Evolutionary conservation across 2,329 filamentous ascomycete species (phyloP).

Genomic region (Fusarium equiseti): DNA sequence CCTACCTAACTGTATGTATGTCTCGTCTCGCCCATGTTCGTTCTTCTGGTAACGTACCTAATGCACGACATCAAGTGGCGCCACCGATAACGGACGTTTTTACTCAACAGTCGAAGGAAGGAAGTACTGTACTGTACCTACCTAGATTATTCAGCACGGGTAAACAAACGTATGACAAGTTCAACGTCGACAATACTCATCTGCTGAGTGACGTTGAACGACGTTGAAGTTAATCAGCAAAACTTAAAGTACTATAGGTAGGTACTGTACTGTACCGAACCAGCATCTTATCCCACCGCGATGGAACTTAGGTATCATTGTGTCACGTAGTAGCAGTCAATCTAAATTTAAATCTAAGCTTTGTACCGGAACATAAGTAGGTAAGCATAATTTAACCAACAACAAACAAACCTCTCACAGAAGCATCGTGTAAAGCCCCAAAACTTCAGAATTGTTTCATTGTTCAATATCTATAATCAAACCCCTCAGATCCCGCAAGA

Average conservation of each 20-base stretch:
- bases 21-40: slow-evolving; percentile 6
- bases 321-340: neutral
- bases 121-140: neutral
- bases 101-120: neutral
- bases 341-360: neutral
- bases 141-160: neutral
- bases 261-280: neutral
- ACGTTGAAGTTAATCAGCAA: neutral
- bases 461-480: slow-evolving; percentile 15
- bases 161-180: neutral
- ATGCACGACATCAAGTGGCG: slow-evolving; percentile 35
- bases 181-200: neutral
- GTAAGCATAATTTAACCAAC: neutral
- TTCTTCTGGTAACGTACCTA: neutral
- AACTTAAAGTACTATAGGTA: neutral
- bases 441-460: slow-evolving; percentile 7
- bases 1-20: neutral
- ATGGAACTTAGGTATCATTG: neutral
- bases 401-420: neutral
- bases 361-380: neutral
- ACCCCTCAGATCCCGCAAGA: slow-evolving; percentile 24
- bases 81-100: slow-evolving; percentile 37
- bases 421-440: neutral
- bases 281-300: neutral
- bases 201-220: neutral